Conservation (phyloP, 192 early-diverging fungal species). For the Allomyces macrogynus region DNA sequence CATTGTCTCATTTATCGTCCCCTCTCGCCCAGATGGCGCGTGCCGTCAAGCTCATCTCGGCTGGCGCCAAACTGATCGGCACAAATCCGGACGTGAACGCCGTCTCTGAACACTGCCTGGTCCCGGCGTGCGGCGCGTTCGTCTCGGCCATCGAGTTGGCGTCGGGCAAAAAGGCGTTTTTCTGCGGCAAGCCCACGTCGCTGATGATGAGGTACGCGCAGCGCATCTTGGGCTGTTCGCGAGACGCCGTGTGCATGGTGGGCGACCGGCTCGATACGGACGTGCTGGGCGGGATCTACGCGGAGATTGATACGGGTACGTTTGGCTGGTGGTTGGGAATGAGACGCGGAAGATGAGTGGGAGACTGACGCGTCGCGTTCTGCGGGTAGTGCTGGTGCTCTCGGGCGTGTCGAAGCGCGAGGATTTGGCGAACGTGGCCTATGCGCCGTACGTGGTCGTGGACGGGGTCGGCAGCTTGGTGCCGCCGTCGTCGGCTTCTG, state of each 20-base stretch:
- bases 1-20: no score
- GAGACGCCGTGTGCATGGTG: constrained; percentile 38
- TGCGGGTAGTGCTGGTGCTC: constrained; percentile 19
- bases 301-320: constrained; percentile 25
- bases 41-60: constrained; percentile 28
- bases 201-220: constrained; percentile 40
- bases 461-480: constrained; percentile 15
- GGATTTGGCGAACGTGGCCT: constrained; percentile 22
- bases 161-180: constrained; percentile 35
- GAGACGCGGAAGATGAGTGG: no score
- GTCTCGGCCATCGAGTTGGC: constrained; percentile 30
- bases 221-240: constrained; percentile 21
- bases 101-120: constrained; percentile 18
- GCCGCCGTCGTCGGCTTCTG: no score
- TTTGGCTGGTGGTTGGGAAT: no score
- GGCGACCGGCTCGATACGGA: constrained; percentile 51
- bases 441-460: constrained; percentile 29
- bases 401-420: constrained; percentile 25
- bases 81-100: constrained; percentile 39
- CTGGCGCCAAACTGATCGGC: constrained; percentile 35
- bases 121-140: constrained; percentile 36
- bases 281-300: constrained; percentile 33
- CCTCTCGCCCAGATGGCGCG: constrained; percentile 11
- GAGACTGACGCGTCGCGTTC: no score
- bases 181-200: constrained; percentile 29